Percentiles rank a stretch among this genome's conserved stretches.
Evolutionary conservation across 2,329 filamentous ascomycete genomes (phyloP).

Genomic region (Trichocomaceae sp.): DNA sequence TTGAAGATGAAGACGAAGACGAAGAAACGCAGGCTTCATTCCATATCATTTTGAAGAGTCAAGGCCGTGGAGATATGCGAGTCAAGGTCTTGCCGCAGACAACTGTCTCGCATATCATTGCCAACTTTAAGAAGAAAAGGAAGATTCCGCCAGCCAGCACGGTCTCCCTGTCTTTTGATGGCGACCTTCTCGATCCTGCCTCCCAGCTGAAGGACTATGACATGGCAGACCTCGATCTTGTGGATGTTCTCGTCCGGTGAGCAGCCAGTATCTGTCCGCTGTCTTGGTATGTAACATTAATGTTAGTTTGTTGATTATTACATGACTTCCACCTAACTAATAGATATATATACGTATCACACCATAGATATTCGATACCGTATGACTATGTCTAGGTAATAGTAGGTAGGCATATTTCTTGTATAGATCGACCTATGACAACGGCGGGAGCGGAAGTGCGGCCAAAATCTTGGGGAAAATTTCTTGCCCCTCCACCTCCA

Average conservation of each 20-base stretch:
- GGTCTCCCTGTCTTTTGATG: constrained; percentile 66
- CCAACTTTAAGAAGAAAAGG: constrained; percentile 53
- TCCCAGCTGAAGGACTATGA: constrained; percentile 60
- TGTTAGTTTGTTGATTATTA: not conserved
- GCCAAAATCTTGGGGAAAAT: constrained; percentile 1
- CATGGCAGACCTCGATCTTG: constrained; percentile 64
- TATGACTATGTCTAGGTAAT: too few species aligned
- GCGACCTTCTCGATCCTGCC: constrained; percentile 59
- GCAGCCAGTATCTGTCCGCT: not conserved
- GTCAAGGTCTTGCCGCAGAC: constrained; percentile 45
- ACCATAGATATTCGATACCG: too few species aligned
- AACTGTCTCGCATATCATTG: constrained; percentile 55
- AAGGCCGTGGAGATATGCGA: constrained; percentile 45
- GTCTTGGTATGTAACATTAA: not conserved
- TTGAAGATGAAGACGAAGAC: not conserved
- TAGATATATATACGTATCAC: too few species aligned
- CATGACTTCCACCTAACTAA: not conserved
- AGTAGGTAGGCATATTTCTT: too few species aligned
- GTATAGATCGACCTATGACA: constrained; percentile 1
- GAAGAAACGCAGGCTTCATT: constrained; percentile 25
- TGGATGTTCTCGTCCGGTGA: constrained; percentile 65
- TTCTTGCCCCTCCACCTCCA: constrained; percentile 7
- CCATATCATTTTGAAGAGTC: constrained; percentile 48
- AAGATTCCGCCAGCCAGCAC: constrained; percentile 46
- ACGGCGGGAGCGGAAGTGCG: not conserved